A percentile compares a stretch with the other conserved stretches of the same genome.
Conservation (phyloP, 1,284 basidiomycete genomes). For the Hemileia vastatrix region DNA sequence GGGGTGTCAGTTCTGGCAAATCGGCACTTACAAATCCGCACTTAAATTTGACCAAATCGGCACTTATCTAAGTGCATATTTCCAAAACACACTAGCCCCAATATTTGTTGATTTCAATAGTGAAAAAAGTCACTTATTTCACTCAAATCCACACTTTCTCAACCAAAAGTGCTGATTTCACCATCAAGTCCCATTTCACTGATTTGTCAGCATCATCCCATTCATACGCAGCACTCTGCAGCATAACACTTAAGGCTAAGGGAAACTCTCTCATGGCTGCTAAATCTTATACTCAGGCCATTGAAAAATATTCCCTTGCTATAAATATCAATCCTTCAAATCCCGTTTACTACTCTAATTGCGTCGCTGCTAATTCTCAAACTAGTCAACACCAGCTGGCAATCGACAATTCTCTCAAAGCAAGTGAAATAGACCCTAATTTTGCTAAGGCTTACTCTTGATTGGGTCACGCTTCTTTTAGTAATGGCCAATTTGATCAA, state of each 20-base stretch:
- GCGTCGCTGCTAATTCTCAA: conserved; percentile 84
- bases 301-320: conserved; percentile 67
- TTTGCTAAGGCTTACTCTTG: conserved; percentile 94
- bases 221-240: no score
- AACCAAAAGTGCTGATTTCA: no score
- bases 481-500: conserved; percentile 64
- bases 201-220: no score
- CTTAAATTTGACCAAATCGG: no score
- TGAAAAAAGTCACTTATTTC: no score
- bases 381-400: conserved; percentile 75
- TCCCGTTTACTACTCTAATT: conserved; percentile 70
- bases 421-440: conserved; percentile 70
- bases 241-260: conserved; percentile 62
- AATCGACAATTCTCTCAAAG: conserved; percentile 76
- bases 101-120: no score
- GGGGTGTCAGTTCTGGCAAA: no score
- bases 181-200: no score
- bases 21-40: no score
- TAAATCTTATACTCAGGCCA: conserved; percentile 73
- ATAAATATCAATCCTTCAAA: conserved; percentile 63
- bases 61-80: no score
- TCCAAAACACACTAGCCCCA: no score
- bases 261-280: conserved; percentile 74
- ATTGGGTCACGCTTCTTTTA: conserved; percentile 90
- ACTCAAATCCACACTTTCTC: no score